Evolutionary conservation across 495 filamentous ascomycete genomes (phyloP).

Genomic region (Aspergillus carlsbadensis): DNA sequence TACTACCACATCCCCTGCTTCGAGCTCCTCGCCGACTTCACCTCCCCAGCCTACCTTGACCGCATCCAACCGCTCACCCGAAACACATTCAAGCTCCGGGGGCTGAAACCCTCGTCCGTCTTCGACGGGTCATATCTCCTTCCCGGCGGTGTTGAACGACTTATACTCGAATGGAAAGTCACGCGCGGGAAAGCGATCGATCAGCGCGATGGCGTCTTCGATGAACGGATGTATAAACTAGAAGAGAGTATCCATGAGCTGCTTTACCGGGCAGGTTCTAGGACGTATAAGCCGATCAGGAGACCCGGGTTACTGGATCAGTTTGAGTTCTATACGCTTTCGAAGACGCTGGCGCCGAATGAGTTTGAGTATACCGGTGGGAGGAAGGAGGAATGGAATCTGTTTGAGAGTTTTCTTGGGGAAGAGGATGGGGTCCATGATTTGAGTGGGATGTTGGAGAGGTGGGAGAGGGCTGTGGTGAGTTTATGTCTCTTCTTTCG

Average conservation of each 20-base stretch:
- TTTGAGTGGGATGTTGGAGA: constrained; percentile 2
- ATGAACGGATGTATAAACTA: background rate
- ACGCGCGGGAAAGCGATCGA: constrained; percentile 4
- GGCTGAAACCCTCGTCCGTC: constrained; percentile 1
- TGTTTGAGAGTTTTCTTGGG: background rate
- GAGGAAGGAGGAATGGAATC: background rate
- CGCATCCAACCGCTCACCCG: constrained; percentile 4
- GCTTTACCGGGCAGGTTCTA: background rate
- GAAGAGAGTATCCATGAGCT: background rate
- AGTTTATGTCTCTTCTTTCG: background rate
- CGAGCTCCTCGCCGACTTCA: background rate
- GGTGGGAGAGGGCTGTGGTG: background rate
- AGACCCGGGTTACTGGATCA: background rate
- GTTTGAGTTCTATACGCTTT: constrained; percentile 4
- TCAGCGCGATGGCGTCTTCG: background rate
- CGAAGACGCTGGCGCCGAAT: background rate
- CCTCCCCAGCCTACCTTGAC: background rate
- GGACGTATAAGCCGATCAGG: background rate
- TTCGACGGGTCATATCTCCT: constrained; percentile 4
- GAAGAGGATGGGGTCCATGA: background rate
- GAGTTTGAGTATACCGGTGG: background rate
- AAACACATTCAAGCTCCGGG: constrained; percentile 5
- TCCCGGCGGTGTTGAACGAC: background rate
- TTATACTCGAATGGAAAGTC: constrained; percentile 3
- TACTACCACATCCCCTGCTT: constrained; percentile 11